Evolutionary conservation across 2,329 filamentous ascomycete species (phyloP).

Genomic region (Venturia asperata): DNA sequence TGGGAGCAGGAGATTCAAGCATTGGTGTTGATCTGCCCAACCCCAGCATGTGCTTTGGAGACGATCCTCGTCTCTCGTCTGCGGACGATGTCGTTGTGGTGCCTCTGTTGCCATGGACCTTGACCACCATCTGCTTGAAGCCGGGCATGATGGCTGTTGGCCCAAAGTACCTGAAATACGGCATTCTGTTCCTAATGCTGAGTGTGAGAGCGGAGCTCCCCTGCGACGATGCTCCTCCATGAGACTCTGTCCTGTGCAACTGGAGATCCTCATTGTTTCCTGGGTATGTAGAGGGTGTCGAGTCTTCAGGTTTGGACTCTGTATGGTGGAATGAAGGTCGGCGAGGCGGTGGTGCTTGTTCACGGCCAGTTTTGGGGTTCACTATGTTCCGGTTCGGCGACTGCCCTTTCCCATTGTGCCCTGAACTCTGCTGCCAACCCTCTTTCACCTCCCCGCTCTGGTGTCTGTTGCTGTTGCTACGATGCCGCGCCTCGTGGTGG

Average conservation of each 20-base stretch:
- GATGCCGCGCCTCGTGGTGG: neutral
- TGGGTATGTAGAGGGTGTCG: neutral
- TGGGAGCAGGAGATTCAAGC: constrained; percentile 36
- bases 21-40: constrained; percentile 23
- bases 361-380: neutral
- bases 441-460: neutral
- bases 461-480: neutral
- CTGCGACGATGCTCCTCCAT: constrained; percentile 24
- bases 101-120: constrained; percentile 59
- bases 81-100: constrained; percentile 54
- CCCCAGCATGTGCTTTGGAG: constrained; percentile 28
- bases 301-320: neutral
- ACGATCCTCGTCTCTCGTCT: constrained; percentile 28
- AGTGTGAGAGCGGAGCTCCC: constrained; percentile 29
- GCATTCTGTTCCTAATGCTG: constrained; percentile 59
- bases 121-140: constrained; percentile 87
- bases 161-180: constrained; percentile 86
- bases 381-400: neutral
- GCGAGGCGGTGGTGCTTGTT: neutral
- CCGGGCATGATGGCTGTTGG: constrained; percentile 86
- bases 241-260: constrained; percentile 27
- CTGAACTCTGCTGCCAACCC: neutral
- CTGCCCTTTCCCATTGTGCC: neutral
- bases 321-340: neutral
- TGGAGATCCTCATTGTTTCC: constrained; percentile 32